Conservation (phyloP, 2,329 filamentous ascomycete species). For the Calonectria ilicicola region DNA sequence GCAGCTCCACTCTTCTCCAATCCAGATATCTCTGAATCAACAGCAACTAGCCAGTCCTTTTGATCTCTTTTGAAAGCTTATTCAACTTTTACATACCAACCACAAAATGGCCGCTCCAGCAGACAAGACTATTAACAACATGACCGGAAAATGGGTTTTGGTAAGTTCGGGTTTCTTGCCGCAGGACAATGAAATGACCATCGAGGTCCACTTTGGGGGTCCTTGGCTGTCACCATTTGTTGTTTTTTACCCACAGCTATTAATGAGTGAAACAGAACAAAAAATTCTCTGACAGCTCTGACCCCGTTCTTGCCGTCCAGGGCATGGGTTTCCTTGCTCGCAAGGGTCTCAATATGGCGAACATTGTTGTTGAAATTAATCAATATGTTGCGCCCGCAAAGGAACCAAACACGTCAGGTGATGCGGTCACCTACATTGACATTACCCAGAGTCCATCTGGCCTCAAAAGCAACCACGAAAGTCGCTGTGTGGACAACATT, state of each 20-base stretch:
- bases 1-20: too few relatives aligned
- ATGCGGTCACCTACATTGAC: slow-evolving; percentile 70
- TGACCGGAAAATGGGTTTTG: slow-evolving; percentile 78
- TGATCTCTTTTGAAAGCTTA: neutral
- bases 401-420: slow-evolving; percentile 53
- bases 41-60: too few relatives aligned
- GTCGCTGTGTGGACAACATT: slow-evolving; percentile 63
- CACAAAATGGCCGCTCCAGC: slow-evolving; percentile 76
- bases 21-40: neutral
- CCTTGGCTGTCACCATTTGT: neutral
- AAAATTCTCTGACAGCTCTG: slow-evolving; percentile 74
- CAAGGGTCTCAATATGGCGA: slow-evolving; percentile 77
- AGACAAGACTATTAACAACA: slow-evolving; percentile 73
- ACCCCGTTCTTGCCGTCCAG: slow-evolving; percentile 78
- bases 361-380: slow-evolving; percentile 73
- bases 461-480: slow-evolving; percentile 72
- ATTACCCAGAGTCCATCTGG: slow-evolving; percentile 81
- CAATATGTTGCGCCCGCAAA: slow-evolving; percentile 62
- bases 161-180: slow-evolving; percentile 56
- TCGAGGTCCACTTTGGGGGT: neutral
- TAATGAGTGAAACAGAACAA: slow-evolving; percentile 71
- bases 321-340: slow-evolving; percentile 79
- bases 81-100: neutral
- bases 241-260: neutral
- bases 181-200: neutral